Evolutionary conservation across 2,329 filamentous ascomycete genomes (phyloP).

Genomic region (Xylogone sp.): DNA sequence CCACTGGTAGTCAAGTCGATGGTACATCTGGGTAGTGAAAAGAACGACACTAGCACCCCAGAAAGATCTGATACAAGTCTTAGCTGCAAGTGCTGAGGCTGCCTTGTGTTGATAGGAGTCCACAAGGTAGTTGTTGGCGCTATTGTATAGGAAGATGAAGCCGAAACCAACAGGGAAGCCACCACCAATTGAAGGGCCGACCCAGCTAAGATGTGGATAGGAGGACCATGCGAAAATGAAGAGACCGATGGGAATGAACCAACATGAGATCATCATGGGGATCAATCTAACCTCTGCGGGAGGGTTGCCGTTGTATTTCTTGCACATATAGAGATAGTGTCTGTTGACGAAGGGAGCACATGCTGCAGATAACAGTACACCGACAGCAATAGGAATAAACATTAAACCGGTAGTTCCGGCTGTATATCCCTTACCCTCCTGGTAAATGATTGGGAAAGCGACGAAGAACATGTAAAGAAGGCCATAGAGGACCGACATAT

Average conservation of each 20-base stretch:
- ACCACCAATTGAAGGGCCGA: constrained; percentile 50
- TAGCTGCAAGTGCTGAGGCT: constrained; percentile 75
- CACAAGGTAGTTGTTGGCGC: constrained; percentile 54
- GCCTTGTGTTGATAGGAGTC: constrained; percentile 71
- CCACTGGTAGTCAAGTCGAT: constrained; percentile 70
- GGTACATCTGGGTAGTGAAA: constrained; percentile 80
- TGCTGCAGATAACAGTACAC: constrained; percentile 63
- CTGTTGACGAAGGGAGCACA: constrained; percentile 74
- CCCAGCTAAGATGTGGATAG: constrained; percentile 51
- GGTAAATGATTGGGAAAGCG: constrained; percentile 62
- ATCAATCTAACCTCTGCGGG: constrained; percentile 76
- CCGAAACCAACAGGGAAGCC: constrained; percentile 57
- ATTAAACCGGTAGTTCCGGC: constrained; percentile 74
- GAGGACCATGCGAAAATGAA: constrained; percentile 68
- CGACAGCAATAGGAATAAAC: constrained; percentile 80
- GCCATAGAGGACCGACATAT: constrained; percentile 80
- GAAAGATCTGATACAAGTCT: constrained; percentile 75
- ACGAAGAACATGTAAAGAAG: constrained; percentile 50
- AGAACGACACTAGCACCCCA: constrained; percentile 77
- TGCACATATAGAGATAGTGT: constrained; percentile 66
- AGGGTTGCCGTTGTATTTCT: constrained; percentile 64
- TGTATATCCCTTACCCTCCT: constrained; percentile 71
- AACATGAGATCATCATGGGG: constrained; percentile 77
- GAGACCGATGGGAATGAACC: constrained; percentile 64
- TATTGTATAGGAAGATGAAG: constrained; percentile 64